Conservation (phyloP, 2,329 filamentous ascomycete genomes). For the Pseudocercospora fuligena region DNA sequence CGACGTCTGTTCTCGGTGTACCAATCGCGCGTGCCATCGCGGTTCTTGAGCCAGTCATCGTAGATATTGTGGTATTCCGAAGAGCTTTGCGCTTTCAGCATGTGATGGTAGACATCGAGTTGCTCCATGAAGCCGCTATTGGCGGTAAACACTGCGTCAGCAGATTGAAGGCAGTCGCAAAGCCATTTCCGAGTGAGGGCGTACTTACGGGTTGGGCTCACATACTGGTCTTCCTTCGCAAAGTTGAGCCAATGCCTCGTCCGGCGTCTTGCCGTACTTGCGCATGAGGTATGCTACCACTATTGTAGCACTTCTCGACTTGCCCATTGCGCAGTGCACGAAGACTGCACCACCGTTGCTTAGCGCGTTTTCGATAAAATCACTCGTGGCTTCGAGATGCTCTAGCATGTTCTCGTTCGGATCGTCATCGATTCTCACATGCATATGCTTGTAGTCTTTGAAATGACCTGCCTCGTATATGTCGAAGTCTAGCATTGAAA, state of each 20-base stretch:
- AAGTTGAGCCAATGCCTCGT: slow-evolving; percentile 72
- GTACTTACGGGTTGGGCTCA: slow-evolving; percentile 70
- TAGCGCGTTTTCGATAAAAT: slow-evolving; percentile 79
- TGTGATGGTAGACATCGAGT: slow-evolving; percentile 81
- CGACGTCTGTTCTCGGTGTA: slow-evolving; percentile 33
- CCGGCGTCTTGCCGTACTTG: slow-evolving; percentile 53
- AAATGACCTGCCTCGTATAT: slow-evolving; percentile 63
- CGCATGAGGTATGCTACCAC: slow-evolving; percentile 82
- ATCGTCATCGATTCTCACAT: slow-evolving; percentile 85
- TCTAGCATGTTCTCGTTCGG: slow-evolving; percentile 84
- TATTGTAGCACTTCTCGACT: slow-evolving; percentile 85
- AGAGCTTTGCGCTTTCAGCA: slow-evolving; percentile 53
- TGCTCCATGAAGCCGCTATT: slow-evolving; percentile 79
- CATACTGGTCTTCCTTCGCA: slow-evolving; percentile 74
- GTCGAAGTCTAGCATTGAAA: slow-evolving; percentile 74
- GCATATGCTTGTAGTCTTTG: slow-evolving; percentile 64
- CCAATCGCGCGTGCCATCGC: slow-evolving; percentile 46
- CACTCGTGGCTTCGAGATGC: slow-evolving; percentile 71
- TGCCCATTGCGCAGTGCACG: slow-evolving; percentile 87
- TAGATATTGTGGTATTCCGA: slow-evolving; percentile 39
- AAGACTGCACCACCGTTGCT: slow-evolving; percentile 64
- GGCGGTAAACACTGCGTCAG: background rate
- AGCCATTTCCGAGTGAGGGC: slow-evolving; percentile 35
- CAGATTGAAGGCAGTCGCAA: background rate
- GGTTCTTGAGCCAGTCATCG: slow-evolving; percentile 40